Evolutionary conservation across 108 stramenopile genomes (phyloP).

Genomic region (Phaeodactylum tricornutum): DNA sequence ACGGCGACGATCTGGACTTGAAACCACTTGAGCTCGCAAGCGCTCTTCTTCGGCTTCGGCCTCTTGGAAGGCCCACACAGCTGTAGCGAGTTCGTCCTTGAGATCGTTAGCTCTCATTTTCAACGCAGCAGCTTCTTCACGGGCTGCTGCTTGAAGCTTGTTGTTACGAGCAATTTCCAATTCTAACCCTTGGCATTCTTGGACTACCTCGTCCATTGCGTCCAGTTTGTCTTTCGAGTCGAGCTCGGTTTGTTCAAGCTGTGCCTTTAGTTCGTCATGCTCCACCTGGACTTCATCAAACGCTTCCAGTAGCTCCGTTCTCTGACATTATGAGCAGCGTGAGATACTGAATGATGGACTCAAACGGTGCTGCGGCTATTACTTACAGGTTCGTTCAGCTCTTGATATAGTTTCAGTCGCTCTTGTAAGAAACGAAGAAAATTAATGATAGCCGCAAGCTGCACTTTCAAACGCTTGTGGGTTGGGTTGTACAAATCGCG

Average conservation of each 20-base stretch:
- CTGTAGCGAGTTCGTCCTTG: slow-evolving; percentile 69
- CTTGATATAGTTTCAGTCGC: slow-evolving; percentile 53
- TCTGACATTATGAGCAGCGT: not conserved
- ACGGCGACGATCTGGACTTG: slow-evolving; percentile 52
- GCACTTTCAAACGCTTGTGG: slow-evolving; percentile 63
- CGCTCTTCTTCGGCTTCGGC: slow-evolving; percentile 52
- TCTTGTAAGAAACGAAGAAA: slow-evolving; percentile 92
- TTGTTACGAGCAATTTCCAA: slow-evolving; percentile 71
- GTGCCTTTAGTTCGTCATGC: slow-evolving; percentile 35
- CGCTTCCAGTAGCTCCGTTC: slow-evolving; percentile 23
- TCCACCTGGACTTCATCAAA: slow-evolving; percentile 62
- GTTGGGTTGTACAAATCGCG: slow-evolving; percentile 73
- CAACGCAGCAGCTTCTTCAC: slow-evolving; percentile 61
- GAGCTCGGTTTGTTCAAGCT: slow-evolving; percentile 23
- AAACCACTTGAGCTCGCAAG: slow-evolving; percentile 53
- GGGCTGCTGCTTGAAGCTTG: slow-evolving; percentile 61
- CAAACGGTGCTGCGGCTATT: not conserved
- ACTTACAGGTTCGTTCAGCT: slow-evolving; percentile 44
- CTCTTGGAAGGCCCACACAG: slow-evolving; percentile 62
- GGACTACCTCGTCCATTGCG: slow-evolving; percentile 45
- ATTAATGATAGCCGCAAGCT: slow-evolving; percentile 91
- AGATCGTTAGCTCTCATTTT: slow-evolving; percentile 72
- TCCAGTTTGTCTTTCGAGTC: slow-evolving; percentile 27
- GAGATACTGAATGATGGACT: not conserved
- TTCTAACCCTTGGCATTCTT: slow-evolving; percentile 76